Conservation (phyloP, 2,329 filamentous ascomycete species). For the Exophiala spinifera region DNA sequence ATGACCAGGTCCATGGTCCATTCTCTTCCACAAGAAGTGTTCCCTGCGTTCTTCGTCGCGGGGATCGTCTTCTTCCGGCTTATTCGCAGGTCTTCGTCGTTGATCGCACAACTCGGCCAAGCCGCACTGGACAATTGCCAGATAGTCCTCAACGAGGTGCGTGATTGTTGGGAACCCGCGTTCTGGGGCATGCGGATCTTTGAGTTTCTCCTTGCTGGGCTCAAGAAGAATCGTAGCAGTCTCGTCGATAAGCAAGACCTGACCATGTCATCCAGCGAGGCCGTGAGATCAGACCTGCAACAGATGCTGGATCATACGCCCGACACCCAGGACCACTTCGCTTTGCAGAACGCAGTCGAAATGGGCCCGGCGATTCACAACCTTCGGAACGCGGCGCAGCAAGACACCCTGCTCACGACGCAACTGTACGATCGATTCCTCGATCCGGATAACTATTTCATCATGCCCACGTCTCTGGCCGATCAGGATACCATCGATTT, state of each 20-base stretch:
- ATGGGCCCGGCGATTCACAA: slow-evolving; percentile 12
- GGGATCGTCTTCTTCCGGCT: slow-evolving; percentile 17
- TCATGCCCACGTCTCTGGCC: slow-evolving; percentile 5
- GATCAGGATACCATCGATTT: slow-evolving; percentile 2
- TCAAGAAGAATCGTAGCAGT: not conserved
- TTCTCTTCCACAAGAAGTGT: slow-evolving; percentile 17
- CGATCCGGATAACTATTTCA: slow-evolving; percentile 10
- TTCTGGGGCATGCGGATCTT: slow-evolving; percentile 19
- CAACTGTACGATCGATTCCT: slow-evolving; percentile 9
- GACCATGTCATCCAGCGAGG: not conserved
- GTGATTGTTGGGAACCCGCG: slow-evolving; percentile 17
- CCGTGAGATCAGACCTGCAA: not conserved
- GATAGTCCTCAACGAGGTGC: slow-evolving; percentile 17
- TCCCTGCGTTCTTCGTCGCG: slow-evolving; percentile 17
- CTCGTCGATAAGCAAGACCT: not conserved
- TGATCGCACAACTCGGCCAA: slow-evolving; percentile 11
- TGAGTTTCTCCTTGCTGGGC: slow-evolving; percentile 15
- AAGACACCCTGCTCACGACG: slow-evolving; percentile 6
- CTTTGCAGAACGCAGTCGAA: slow-evolving; percentile 10
- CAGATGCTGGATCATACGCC: not conserved
- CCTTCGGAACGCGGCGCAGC: slow-evolving; percentile 8
- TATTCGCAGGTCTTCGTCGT: slow-evolving; percentile 3
- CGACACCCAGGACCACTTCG: slow-evolving; percentile 1
- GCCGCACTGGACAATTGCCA: slow-evolving; percentile 16
- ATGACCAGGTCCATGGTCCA: slow-evolving; percentile 16